Evolutionary conservation across 2,329 filamentous ascomycete genomes (phyloP).

Genomic region (Colletotrichum sublineola): DNA sequence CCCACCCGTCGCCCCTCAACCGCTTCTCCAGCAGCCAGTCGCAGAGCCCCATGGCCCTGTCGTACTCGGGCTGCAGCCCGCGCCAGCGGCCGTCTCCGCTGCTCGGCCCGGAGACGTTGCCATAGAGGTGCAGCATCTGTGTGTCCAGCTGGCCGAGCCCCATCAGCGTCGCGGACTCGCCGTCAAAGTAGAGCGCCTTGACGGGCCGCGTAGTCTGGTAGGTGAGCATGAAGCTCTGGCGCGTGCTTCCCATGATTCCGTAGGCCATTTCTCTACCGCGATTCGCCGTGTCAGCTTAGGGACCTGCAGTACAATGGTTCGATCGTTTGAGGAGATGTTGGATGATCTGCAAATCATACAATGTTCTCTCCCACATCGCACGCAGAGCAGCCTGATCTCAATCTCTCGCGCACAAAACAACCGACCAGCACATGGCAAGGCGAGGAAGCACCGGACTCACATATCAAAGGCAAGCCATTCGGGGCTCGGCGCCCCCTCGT

Average conservation of each 20-base stretch:
- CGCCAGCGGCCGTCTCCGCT: slow-evolving; percentile 46
- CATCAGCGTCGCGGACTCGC: slow-evolving; percentile 62
- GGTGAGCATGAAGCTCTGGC: slow-evolving; percentile 60
- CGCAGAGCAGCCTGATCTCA: neutral
- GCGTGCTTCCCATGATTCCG: slow-evolving; percentile 62
- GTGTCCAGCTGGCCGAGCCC: slow-evolving; percentile 60
- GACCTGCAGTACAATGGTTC: neutral
- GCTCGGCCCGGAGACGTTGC: slow-evolving; percentile 56
- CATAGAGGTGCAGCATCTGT: slow-evolving; percentile 65
- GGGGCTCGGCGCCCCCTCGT: slow-evolving; percentile 57
- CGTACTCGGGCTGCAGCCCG: slow-evolving; percentile 61
- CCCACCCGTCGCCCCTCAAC: slow-evolving; percentile 59
- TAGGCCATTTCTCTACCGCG: slow-evolving; percentile 62
- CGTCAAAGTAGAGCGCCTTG: slow-evolving; percentile 64
- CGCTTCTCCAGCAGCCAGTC: slow-evolving; percentile 57
- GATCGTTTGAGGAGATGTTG: neutral
- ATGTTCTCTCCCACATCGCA: neutral
- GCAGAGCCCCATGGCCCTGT: slow-evolving; percentile 61
- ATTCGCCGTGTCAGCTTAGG: neutral
- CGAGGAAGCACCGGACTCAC: slow-evolving; percentile 43
- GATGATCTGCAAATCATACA: neutral
- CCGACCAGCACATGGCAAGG: neutral
- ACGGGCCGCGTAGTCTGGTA: slow-evolving; percentile 60
- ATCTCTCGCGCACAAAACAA: neutral
- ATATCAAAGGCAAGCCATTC: slow-evolving; percentile 67